Conservation (phyloP, 2,329 filamentous ascomycete genomes). For the Orbilia javanica region DNA sequence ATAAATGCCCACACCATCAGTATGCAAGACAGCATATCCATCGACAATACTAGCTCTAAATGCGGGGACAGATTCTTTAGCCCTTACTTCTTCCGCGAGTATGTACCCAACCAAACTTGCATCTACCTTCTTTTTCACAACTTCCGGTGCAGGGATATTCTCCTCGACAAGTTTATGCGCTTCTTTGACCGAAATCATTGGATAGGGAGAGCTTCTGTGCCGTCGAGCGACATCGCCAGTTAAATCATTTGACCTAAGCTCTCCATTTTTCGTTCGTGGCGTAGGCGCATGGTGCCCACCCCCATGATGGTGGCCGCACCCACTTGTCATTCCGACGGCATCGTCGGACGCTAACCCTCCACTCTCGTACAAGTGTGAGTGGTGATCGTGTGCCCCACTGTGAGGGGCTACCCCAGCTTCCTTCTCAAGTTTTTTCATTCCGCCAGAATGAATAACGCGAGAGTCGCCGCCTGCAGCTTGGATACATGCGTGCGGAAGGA, state of each 20-base stretch:
- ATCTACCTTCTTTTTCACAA: constrained; percentile 73
- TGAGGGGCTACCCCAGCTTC: constrained; percentile 76
- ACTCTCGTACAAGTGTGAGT: constrained; percentile 59
- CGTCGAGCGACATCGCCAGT: constrained; percentile 70
- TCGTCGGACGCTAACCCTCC: constrained; percentile 47
- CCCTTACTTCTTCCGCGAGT: constrained; percentile 83
- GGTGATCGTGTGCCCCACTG: constrained; percentile 62
- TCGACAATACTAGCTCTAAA: constrained; percentile 97
- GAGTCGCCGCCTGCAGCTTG: constrained; percentile 89
- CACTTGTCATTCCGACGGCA: constrained; percentile 49
- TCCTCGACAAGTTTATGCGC: constrained; percentile 80
- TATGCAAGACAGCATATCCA: constrained; percentile 85
- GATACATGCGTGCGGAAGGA: constrained; percentile 93
- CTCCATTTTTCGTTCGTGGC: constrained; percentile 71
- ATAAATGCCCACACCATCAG: constrained; percentile 76
- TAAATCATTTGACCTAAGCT: constrained; percentile 67
- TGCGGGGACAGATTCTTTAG: constrained; percentile 86
- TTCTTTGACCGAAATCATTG: constrained; percentile 87
- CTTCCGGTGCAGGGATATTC: constrained; percentile 75
- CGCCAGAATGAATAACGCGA: constrained; percentile 80
- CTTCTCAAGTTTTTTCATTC: constrained; percentile 83
- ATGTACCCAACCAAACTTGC: constrained; percentile 79
- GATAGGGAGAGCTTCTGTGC: constrained; percentile 87
- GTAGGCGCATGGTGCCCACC: constrained; percentile 68
- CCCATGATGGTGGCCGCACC: constrained; percentile 64